Percentiles rank a stretch among this genome's conserved stretches.
Evolutionary conservation across 805 yeast genomes (phyloP).

Genomic region (Yamadazyma sp.): DNA sequence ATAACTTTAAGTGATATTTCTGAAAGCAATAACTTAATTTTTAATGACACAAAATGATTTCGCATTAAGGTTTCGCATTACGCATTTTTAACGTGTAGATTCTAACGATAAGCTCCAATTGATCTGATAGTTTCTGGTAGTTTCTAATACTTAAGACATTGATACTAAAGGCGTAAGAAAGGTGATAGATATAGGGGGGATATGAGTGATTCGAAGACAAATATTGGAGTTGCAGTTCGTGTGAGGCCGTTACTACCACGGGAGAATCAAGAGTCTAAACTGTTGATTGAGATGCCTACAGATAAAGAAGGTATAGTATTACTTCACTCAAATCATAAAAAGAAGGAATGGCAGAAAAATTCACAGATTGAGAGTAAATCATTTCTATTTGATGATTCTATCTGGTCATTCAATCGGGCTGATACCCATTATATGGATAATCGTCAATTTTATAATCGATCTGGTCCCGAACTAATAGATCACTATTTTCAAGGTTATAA

Average conservation of each 20-base stretch:
- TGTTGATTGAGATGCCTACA: constrained; percentile 31
- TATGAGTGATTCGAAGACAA: constrained; percentile 9
- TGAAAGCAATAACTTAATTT: too few relatives aligned
- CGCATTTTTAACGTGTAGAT: too few relatives aligned
- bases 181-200: background rate
- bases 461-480: constrained; percentile 58
- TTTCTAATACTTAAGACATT: too few relatives aligned
- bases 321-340: background rate
- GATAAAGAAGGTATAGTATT: constrained; percentile 16
- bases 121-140: too few relatives aligned
- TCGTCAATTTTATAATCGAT: constrained; percentile 43
- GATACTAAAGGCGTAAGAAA: too few relatives aligned
- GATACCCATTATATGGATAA: constrained; percentile 45
- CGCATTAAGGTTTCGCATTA: too few relatives aligned
- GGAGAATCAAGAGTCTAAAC: constrained; percentile 20
- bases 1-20: too few relatives aligned
- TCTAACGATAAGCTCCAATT: too few relatives aligned
- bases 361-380: constrained; percentile 3
- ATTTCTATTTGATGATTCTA: constrained; percentile 18
- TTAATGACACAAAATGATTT: too few relatives aligned
- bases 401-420: constrained; percentile 16
- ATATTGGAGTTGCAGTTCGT: constrained; percentile 49
- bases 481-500: constrained; percentile 43
- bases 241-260: constrained; percentile 45
- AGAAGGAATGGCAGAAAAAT: background rate